Base-by-base conservation (phyloP, 2,329 filamentous ascomycete genomes). In the Ascocoryne sarcoides region DNA sequence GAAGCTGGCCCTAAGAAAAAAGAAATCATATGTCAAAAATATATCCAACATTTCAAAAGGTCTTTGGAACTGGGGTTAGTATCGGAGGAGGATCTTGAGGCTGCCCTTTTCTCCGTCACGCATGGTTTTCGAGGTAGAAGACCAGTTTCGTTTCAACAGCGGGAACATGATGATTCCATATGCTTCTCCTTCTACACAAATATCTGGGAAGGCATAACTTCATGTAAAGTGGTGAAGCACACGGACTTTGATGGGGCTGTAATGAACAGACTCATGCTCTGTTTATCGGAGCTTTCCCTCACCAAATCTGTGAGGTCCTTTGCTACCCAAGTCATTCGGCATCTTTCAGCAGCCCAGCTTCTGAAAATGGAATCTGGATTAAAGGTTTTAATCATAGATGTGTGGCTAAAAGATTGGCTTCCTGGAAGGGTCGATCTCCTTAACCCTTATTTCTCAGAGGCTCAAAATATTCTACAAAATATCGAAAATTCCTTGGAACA, bases 161-260 rank as follows among this genome's bases (percentile, higher is more conserved):
- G 12, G 23, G 7, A 26, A 26, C 12, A 7, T 7, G 37, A 30
- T 8, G 28, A 37, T 10, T 34, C 32, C 20, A 32, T 38, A 8
- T 42, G 42, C n/a, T 32, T 50, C n/a, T 20, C 37, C 9, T 48
- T 58, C 23, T 57, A 49, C 36, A 34, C 44, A 36, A 35, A 44
- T n/a, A 31, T 53, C 19, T 59, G 56, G 56, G 33, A 48, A 9
- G 54, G 55, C 2, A 45, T 58, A 14, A 9, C 4, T 29, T 18
- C 20, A 31, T 16, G 5, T 9, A 10, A 26, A 12, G 7, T 12
- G 7, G 23, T 26, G 23, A 12, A 7, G 23, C 12, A 7, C 7
- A 12, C 23, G 23, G 7, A 7, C 23, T 12, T 26, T 7, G 23
- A 26, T 26, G 23, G 12, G 7, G 7, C 7, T 26, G 23, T 12